Percentiles rank a stretch among this genome's conserved stretches.
These are phyloP conservation scores for Cyberlindnera mycetangii DNA, from an alignment of 805 yeast species.

Conservation along the genomic window DNA sequence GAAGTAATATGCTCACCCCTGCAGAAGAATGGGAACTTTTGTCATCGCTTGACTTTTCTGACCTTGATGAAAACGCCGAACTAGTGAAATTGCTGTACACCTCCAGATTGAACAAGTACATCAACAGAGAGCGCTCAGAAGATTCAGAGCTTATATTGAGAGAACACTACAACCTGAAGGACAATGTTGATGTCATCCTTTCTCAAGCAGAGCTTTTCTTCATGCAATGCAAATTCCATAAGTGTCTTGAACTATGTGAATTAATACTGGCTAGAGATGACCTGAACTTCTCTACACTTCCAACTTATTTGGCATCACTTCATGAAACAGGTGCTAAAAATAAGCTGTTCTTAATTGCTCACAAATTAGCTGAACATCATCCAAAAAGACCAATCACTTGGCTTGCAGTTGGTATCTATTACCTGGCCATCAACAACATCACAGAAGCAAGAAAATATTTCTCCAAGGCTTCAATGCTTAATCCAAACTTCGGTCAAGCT, in stretches of 20 bases:
- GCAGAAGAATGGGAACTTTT: conserved; percentile 84
- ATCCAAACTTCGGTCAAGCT: conserved; percentile 90
- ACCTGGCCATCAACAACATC: conserved; percentile 67
- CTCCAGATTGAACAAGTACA: conserved; percentile 70
- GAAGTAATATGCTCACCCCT: conserved; percentile 74
- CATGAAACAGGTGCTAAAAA: conserved; percentile 83
- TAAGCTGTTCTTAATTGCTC: conserved; percentile 75
- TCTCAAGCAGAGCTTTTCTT: conserved; percentile 69
- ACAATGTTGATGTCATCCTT: conserved; percentile 65
- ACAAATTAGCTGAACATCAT: conserved; percentile 78
- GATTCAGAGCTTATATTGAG: conserved; percentile 64
- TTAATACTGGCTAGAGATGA: conserved; percentile 51
- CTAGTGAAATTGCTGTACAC: conserved; percentile 75
- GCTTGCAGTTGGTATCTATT: conserved; percentile 91
- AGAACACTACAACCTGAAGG: conserved; percentile 69
- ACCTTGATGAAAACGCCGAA: conserved; percentile 76
- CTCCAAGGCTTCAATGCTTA: conserved; percentile 82
- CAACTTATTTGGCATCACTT: conserved; percentile 78
- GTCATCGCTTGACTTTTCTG: conserved; percentile 60
- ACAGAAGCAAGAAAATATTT: conserved; percentile 84
- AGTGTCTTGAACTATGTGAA: conserved; percentile 75
- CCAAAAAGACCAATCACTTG: conserved; percentile 84
- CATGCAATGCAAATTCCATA: conserved; percentile 74
- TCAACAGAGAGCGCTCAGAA: conserved; percentile 52
- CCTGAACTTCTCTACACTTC: conserved; percentile 66